Base-by-base conservation (phyloP, 83 land plant genomes). In the Isoetes engelmannii region DNA sequence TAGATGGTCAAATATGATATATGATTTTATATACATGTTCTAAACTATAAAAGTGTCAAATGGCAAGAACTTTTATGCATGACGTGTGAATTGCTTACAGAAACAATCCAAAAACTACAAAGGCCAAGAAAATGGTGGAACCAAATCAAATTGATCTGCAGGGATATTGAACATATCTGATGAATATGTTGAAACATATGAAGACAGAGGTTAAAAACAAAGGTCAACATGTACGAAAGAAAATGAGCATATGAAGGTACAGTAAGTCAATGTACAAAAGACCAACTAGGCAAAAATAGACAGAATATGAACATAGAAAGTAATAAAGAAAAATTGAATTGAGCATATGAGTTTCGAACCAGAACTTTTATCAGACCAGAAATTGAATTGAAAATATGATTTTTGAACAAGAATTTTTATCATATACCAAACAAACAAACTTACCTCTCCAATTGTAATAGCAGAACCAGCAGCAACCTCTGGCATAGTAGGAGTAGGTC, bases 371-470 rank as follows among this genome's bases (percentile, higher is more conserved):
- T 51, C n/a, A 20, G 6, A 28, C 15, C 12, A 55, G 20, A 19
- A 4, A 17, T 10, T 54, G 43, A 9, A 55, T 47, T 42, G 17
- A 51, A 18, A 68, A n/a, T 17, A 68, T 28, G 2, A 28, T 28
- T 28, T 28, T 28, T 28, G 37, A 28, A 28, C 37, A 2, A 28
- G 37, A 28, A 2, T 0, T 28, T 28, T 28, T 28, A 2, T 28
- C 37, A 28, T 28, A 28, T 28, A 28, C 37, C 2, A 28, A 28
- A 28, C 18, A n/a, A 15, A 18, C 12, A 41, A 18, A 21, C 50
- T 28, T 68, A 78, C 81, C 43, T 86, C 79, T 0, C 89, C 87
- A 0, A 86, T 86, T 0, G 84, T 86, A 44, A 84, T 68, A 4
- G 69, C 78, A 5, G 64, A 44, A 17, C 41, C 45, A n/a, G 74